Base-by-base conservation (phyloP, 1,284 basidiomycete genomes). In the Leccinum subrobustum region DNA sequence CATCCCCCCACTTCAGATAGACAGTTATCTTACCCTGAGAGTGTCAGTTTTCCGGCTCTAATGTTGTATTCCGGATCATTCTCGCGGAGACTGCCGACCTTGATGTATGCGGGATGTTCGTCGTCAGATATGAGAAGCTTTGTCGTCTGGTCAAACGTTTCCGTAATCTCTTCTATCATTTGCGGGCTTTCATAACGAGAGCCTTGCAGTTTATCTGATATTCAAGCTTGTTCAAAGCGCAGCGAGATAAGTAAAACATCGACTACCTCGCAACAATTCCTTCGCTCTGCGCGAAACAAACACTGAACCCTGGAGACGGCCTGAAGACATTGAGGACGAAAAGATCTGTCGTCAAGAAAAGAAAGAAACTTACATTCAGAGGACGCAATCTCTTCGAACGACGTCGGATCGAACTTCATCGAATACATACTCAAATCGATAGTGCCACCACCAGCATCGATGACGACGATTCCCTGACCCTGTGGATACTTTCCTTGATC, bases 391-490 rank as follows among this genome's bases (percentile, higher is more conserved):
- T 35, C 29, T 14, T 53, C 20, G 33, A 53, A 53, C 16, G 52
- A 53, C 7, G 52, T 53, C 2, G 68, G 60, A 16, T 60, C 35
- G 3, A 78, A 29, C 54, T 52, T 59, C 64, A 65, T 75, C 52
- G 64, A 37, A 53, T 53, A 53, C 33, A 37, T 37, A 33, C 11
- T 31, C 27, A 52, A 20, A 29, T 52, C 51, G 11, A 52, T 7
- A 4, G 51, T 52, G 3, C 51, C 51, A 33, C 51, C 51, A 9
- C 51, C 51, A 14, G 51, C 18, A 31, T 52, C 51, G 18, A 52
- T 52, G 11, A 87, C 76, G 20, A 83, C 70, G 6, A 84, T 72
- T 0, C 79, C 80, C 29, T 76, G 62, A 1, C 76, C 77, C 14
- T 68, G 50, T 25, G 52, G 57, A 35, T 64, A 37, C 1, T 52